These are phyloP conservation scores for Ophiostoma novo-ulmi DNA, from an alignment of 2,329 filamentous ascomycete species.

Conservation along the genomic window DNA sequence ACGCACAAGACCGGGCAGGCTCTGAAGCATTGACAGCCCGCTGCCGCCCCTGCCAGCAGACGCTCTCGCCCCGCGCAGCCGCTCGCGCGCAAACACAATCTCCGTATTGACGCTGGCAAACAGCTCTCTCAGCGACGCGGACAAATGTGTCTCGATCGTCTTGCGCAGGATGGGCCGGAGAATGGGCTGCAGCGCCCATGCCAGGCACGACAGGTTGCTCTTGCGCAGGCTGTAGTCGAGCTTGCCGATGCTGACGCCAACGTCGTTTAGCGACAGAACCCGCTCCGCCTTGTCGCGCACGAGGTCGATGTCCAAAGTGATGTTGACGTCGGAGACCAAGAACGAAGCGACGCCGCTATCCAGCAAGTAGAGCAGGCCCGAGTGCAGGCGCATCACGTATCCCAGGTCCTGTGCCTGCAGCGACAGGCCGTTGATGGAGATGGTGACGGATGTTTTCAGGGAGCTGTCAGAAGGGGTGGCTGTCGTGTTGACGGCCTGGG, in stretches of 20 bases:
- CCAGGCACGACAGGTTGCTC: constrained; percentile 70
- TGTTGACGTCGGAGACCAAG: constrained; percentile 80
- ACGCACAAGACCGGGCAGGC: constrained; percentile 70
- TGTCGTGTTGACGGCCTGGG: constrained; percentile 45
- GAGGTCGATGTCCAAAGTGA: constrained; percentile 79
- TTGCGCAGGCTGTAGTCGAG: constrained; percentile 70
- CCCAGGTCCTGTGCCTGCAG: constrained; percentile 81
- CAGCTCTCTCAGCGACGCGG: constrained; percentile 62
- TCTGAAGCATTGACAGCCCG: constrained; percentile 33
- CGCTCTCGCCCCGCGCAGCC: constrained; percentile 78
- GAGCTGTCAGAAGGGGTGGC: constrained; percentile 39
- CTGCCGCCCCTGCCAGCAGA: constrained; percentile 54
- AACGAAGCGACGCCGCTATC: constrained; percentile 85
- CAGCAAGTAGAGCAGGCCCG: constrained; percentile 65
- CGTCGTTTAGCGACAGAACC: constrained; percentile 69
- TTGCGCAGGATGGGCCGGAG: constrained; percentile 64
- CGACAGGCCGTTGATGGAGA: constrained; percentile 78
- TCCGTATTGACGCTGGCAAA: constrained; percentile 76
- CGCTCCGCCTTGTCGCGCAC: constrained; percentile 72
- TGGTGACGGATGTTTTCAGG: constrained; percentile 64
- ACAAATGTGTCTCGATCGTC: constrained; percentile 72
- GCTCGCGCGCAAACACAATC: constrained; percentile 77
- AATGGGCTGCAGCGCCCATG: constrained; percentile 80
- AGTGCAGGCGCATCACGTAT: constrained; percentile 80
- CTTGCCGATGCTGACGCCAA: constrained; percentile 75